Evolutionary conservation across 208 protist species (phyloP).

Genomic region (Eutreptiella sp.): DNA sequence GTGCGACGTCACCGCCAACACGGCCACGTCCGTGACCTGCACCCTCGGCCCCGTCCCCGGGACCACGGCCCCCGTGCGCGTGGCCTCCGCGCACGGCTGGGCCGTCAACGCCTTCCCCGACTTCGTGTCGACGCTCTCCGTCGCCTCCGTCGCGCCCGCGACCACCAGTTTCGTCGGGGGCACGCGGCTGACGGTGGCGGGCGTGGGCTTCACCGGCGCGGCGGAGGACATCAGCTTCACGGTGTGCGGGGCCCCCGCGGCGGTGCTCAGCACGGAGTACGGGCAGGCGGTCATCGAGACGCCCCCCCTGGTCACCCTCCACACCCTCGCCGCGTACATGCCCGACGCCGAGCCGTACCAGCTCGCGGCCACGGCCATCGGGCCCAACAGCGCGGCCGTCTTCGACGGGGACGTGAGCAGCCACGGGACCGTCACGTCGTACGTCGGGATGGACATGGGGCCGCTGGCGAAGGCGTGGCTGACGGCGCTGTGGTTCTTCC

Average conservation of each 20-base stretch:
- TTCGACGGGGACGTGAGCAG: too few relatives aligned
- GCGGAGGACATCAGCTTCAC: slow-evolving; percentile 8
- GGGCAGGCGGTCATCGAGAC: too few relatives aligned
- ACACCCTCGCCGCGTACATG: too few relatives aligned
- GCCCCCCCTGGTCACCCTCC: too few relatives aligned
- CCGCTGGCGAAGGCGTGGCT: too few relatives aligned
- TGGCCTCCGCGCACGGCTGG: not conserved
- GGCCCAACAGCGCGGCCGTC: too few relatives aligned
- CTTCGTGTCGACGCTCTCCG: not conserved
- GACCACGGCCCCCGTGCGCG: not conserved
- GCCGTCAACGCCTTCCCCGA: not conserved
- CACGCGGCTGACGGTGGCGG: slow-evolving; percentile 15
- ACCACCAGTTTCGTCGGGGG: slow-evolving; percentile 6
- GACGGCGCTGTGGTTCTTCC: too few relatives aligned
- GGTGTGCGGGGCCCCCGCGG: not conserved
- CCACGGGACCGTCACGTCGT: too few relatives aligned
- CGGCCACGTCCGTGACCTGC: slow-evolving; percentile 2
- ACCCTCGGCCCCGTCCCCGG: not conserved
- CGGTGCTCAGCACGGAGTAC: not conserved
- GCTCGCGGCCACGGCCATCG: too few relatives aligned
- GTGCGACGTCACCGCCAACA: not conserved
- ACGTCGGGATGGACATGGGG: too few relatives aligned
- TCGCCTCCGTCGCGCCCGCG: slow-evolving; percentile 8
- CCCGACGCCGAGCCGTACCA: too few relatives aligned
- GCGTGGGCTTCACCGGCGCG: slow-evolving; percentile 8